Conservation (phyloP, 352 stramenopile genomes). For the Globisporangium camurandrum region DNA sequence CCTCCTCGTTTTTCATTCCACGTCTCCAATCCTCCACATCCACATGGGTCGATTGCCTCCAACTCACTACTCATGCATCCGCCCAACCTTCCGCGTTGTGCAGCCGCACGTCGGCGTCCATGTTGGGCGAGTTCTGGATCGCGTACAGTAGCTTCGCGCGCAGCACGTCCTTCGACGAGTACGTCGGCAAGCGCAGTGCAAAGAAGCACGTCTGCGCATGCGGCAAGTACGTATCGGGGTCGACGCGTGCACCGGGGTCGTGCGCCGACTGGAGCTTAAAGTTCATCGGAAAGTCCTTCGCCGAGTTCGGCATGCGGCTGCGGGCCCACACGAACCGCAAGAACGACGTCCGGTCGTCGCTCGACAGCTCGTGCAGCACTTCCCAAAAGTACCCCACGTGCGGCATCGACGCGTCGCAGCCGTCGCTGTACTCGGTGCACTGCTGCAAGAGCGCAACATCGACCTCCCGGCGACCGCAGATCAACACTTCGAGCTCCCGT, state of each 20-base stretch:
- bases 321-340: slow-evolving; percentile 97
- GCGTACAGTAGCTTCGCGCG: slow-evolving; percentile 86
- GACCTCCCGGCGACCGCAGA: slow-evolving; percentile 95
- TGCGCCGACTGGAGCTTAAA: slow-evolving; percentile 81
- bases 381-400: slow-evolving; percentile 96
- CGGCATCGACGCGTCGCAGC: slow-evolving; percentile 85
- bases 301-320: slow-evolving; percentile 94
- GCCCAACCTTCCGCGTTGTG: slow-evolving; percentile 90
- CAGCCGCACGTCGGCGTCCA: slow-evolving; percentile 88
- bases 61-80: slow-evolving; percentile 38
- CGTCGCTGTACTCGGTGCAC: slow-evolving; percentile 96
- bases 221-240: slow-evolving; percentile 90
- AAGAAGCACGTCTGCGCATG: slow-evolving; percentile 99
- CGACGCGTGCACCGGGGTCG: slow-evolving; percentile 57
- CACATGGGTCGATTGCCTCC: background rate
- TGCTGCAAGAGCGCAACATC: slow-evolving; percentile 94
- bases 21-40: background rate
- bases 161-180: slow-evolving; percentile 88
- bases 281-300: slow-evolving; percentile 96
- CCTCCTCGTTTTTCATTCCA: background rate
- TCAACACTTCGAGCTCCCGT: slow-evolving; percentile 92
- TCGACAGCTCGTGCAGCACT: slow-evolving; percentile 93
- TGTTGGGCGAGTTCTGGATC: slow-evolving; percentile 95
- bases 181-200: slow-evolving; percentile 92
- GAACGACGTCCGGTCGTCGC: slow-evolving; percentile 93